These are phyloP conservation scores for Podospora pseudocomata DNA, from an alignment of 495 filamentous ascomycete species.

Conservation along the genomic window DNA sequence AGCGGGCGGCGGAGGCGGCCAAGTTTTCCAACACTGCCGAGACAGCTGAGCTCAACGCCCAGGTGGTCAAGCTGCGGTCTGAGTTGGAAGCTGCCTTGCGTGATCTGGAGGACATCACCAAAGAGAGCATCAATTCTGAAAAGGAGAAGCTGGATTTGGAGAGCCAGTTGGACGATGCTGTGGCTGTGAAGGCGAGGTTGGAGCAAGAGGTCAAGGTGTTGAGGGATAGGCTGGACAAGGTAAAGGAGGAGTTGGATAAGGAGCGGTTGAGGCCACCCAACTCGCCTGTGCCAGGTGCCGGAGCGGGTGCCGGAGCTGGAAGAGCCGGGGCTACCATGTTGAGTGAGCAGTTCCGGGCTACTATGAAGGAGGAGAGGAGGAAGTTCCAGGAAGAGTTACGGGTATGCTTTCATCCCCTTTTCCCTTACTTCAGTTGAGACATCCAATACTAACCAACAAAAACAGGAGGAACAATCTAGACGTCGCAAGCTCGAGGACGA, in stretches of 20 bases:
- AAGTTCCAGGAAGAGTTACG: slow-evolving; percentile 50
- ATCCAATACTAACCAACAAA: slow-evolving; percentile 17
- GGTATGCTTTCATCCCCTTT: slow-evolving; percentile 31
- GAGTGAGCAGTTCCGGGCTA: slow-evolving; percentile 40
- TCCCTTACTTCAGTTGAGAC: background rate
- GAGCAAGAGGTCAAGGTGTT: slow-evolving; percentile 37
- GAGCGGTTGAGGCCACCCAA: slow-evolving; percentile 38
- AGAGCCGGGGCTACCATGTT: slow-evolving; percentile 34
- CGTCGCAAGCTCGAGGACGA: slow-evolving; percentile 48
- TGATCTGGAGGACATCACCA: slow-evolving; percentile 85
- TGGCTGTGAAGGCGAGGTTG: slow-evolving; percentile 30
- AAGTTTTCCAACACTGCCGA: slow-evolving; percentile 63
- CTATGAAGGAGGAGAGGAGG: slow-evolving; percentile 50
- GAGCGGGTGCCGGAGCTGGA: slow-evolving; percentile 7
- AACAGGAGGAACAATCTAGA: slow-evolving; percentile 46
- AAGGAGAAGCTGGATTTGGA: slow-evolving; percentile 76
- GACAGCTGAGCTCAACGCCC: slow-evolving; percentile 58
- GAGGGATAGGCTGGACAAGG: slow-evolving; percentile 31
- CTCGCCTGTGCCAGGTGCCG: slow-evolving; percentile 9
- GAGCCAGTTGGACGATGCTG: slow-evolving; percentile 47
- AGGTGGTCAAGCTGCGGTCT: slow-evolving; percentile 63
- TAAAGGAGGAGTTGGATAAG: slow-evolving; percentile 45
- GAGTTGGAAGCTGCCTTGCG: slow-evolving; percentile 78
- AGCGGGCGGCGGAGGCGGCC: slow-evolving; percentile 74
- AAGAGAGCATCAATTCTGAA: slow-evolving; percentile 80